A percentile compares a stretch with the other conserved stretches of the same genome.
Conservation (phyloP, 768 basidiomycete species). For the Amanita fuliginea region DNA sequence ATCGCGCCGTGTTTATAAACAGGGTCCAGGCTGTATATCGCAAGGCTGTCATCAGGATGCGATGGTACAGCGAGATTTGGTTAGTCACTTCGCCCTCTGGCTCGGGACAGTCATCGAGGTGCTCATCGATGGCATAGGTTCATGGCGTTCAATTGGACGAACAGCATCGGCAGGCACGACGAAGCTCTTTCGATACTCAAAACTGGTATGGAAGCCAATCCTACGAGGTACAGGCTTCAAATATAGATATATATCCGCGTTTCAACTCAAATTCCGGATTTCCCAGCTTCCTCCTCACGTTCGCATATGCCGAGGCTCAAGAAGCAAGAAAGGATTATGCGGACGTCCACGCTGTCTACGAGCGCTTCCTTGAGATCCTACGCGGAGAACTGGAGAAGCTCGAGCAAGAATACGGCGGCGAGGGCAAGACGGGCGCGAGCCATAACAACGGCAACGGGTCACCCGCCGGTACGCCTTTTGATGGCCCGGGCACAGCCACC, state of each 20-base stretch:
- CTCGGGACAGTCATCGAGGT: background rate
- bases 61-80: conserved; percentile 96
- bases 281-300: conserved; percentile 77
- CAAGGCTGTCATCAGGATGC: conserved; percentile 85
- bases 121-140: conserved; percentile 44
- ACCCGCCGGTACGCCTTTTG: background rate
- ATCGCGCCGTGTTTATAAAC: conserved; percentile 49
- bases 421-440: background rate
- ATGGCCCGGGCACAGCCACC: conserved; percentile 2
- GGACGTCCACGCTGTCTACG: conserved; percentile 64
- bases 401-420: conserved; percentile 30
- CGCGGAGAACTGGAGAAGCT: conserved; percentile 50
- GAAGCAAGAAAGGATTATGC: conserved; percentile 43
- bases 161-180: conserved; percentile 61
- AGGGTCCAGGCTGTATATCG: conserved; percentile 78
- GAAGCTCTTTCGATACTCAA: conserved; percentile 76
- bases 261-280: background rate
- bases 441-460: background rate
- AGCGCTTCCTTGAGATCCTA: conserved; percentile 59
- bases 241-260: background rate
- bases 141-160: conserved; percentile 83
- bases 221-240: conserved; percentile 41
- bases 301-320: conserved; percentile 74
- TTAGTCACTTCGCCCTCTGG: conserved; percentile 23
- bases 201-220: conserved; percentile 82